phyloP scores from a whole-genome alignment of 495 filamentous ascomycete species.

The Penicillium paxilli region DNA sequence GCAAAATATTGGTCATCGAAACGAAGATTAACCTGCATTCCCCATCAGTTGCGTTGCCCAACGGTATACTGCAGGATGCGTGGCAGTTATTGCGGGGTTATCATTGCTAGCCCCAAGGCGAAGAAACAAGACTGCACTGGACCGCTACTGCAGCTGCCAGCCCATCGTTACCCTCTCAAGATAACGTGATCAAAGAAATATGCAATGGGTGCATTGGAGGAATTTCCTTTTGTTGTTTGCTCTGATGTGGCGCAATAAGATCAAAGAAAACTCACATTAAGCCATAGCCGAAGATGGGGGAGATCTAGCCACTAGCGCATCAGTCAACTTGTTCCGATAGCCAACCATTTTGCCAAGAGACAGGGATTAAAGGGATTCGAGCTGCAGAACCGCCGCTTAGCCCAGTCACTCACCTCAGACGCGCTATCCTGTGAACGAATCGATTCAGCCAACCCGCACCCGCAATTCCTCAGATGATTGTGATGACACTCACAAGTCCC shows the following conservation, averaged over 20 bases:
- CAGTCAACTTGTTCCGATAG: conserved; percentile 40
- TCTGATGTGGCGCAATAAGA: conserved; percentile 29
- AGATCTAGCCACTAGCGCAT: conserved; percentile 46
- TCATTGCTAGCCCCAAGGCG: neutral
- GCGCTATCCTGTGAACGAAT: conserved; percentile 54
- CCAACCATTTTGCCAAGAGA: conserved; percentile 43
- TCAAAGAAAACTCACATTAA: conserved; percentile 38
- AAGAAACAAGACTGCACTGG: neutral
- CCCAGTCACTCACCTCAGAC: conserved; percentile 41
- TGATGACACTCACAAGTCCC: conserved; percentile 67
- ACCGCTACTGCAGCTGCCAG: neutral
- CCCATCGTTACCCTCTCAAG: conserved; percentile 10
- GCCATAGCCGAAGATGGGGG: conserved; percentile 47
- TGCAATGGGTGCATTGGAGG: conserved; percentile 21
- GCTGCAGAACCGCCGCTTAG: conserved; percentile 35
- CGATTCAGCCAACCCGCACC: conserved; percentile 51
- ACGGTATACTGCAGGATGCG: conserved; percentile 13
- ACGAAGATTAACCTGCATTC: conserved; percentile 67
- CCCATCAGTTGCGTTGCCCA: conserved; percentile 15
- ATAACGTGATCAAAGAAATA: conserved; percentile 39
- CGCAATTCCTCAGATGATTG: conserved; percentile 24
- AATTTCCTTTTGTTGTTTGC: neutral
- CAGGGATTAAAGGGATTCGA: conserved; percentile 28
- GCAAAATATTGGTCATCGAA: conserved; percentile 81
- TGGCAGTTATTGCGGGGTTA: conserved; percentile 24